Base-by-base conservation (phyloP, 768 basidiomycete genomes). In the Candolleomyces aberdarensis region DNA sequence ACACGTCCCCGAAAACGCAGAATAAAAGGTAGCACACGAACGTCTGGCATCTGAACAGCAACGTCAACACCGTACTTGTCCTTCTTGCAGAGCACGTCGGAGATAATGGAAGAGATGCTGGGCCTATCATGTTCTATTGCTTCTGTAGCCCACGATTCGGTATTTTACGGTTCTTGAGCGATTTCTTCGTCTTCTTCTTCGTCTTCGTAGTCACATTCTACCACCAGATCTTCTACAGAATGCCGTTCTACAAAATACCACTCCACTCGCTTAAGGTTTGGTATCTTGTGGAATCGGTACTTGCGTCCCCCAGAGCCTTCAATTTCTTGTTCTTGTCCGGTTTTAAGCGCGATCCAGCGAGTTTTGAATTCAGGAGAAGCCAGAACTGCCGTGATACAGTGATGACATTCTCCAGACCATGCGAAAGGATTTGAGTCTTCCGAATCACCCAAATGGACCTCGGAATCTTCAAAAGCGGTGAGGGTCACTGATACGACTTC, bases 41-140 rank as follows among this genome's bases (percentile, higher is more conserved):
- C 93, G 43, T 84, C 71, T 10, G 94, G 94, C 92, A 97, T 96
- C 71, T 94, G 87, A 14, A 96, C 78, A 2, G 88, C 89, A 41
- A 97, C 54, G 71, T 96, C 95, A 1, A 96, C 85, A 7, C 81
- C 83, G 64, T 88, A 94, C 57, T 75, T 80, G n/a, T n/a, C n/a
- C 36, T 36, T 36, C 36, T 36, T 36, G 36, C 11, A 36, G 2
- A 36, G 36, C 36, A 36, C 36, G 36, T 36, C 36, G 36, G 36
- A 36, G 36, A 36, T 36, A 36, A 36, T 36, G 36, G 36, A 36
- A 36, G 36, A 36, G 36, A 5, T 36, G 36, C 36, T 36, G 36
- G 36, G 36, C 36, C 6, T 36, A 36, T 36, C 36, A 36, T 36
- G 36, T 36, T 6, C 36, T 5, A 36, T 36, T 36, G 36, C 36